Conservation (phyloP, 1,284 basidiomycete species). For the Inonotus hispidus region DNA sequence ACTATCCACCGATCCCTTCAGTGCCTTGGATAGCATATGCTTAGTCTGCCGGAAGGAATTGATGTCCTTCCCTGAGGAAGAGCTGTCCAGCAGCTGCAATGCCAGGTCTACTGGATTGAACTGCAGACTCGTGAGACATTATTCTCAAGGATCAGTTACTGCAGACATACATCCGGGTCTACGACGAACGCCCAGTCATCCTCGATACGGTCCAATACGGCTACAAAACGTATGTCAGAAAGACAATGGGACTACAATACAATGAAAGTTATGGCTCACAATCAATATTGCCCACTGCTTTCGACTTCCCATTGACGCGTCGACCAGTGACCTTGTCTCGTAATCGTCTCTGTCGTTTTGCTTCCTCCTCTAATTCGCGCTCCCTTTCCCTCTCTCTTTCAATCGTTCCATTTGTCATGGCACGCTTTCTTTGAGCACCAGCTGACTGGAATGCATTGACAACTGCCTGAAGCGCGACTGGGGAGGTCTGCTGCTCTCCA, state of each 20-base stretch:
- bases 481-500: slow-evolving; percentile 27
- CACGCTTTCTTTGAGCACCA: slow-evolving; percentile 46
- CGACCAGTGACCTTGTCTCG: slow-evolving; percentile 59
- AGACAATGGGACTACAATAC: not conserved
- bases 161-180: slow-evolving; percentile 66
- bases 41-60: slow-evolving; percentile 73
- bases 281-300: slow-evolving; percentile 64
- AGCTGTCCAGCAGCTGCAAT: slow-evolving; percentile 75
- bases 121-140: slow-evolving; percentile 33
- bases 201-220: slow-evolving; percentile 78
- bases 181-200: slow-evolving; percentile 89
- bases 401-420: slow-evolving; percentile 46
- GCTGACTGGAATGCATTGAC: slow-evolving; percentile 65
- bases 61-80: slow-evolving; percentile 64
- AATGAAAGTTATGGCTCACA: slow-evolving; percentile 39
- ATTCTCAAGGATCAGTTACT: slow-evolving; percentile 14
- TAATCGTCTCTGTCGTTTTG: slow-evolving; percentile 61
- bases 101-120: slow-evolving; percentile 92
- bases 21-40: slow-evolving; percentile 65
- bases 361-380: slow-evolving; percentile 49
- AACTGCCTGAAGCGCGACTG: slow-evolving; percentile 45
- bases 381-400: slow-evolving; percentile 42
- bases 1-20: slow-evolving; percentile 85
- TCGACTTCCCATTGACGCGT: slow-evolving; percentile 45
- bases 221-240: slow-evolving; percentile 34